Percentiles rank a stretch among this genome's conserved stretches.
These are phyloP conservation scores for Phytophthora tubulina DNA, from an alignment of 352 stramenopile species.

Conservation along the genomic window DNA sequence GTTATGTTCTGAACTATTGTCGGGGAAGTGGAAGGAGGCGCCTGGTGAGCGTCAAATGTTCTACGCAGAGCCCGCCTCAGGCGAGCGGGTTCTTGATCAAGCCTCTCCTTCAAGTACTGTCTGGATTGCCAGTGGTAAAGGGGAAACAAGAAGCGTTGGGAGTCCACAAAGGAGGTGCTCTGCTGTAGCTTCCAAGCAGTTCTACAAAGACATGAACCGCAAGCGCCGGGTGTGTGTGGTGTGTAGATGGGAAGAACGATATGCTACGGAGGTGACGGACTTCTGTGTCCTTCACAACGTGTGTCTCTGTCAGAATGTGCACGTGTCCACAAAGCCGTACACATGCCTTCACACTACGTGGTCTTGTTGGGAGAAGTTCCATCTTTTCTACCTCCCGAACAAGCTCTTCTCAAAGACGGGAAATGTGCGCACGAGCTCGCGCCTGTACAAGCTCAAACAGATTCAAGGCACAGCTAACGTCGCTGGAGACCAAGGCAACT, in stretches of 20 bases:
- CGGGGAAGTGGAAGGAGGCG: too few species aligned
- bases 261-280: too few species aligned
- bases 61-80: not conserved
- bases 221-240: too few species aligned
- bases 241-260: too few species aligned
- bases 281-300: too few species aligned
- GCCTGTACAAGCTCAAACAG: not conserved
- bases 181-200: not conserved
- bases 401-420: not conserved
- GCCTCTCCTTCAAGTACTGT: not conserved
- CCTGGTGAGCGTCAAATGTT: too few species aligned
- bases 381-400: not conserved
- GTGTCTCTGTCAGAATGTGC: constrained; percentile 23
- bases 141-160: not conserved
- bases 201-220: too few species aligned
- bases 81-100: not conserved
- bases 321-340: constrained; percentile 8
- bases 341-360: constrained; percentile 13
- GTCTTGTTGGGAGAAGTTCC: constrained; percentile 23
- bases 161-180: not conserved
- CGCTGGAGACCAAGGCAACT: not conserved
- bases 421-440: not conserved
- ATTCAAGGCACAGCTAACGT: not conserved
- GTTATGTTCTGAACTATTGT: not conserved
- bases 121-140: not conserved